Percentiles rank a stretch among this genome's conserved stretches.
Conservation (phyloP, 345 rosid genomes). For the Hibiscus mutabilis region DNA sequence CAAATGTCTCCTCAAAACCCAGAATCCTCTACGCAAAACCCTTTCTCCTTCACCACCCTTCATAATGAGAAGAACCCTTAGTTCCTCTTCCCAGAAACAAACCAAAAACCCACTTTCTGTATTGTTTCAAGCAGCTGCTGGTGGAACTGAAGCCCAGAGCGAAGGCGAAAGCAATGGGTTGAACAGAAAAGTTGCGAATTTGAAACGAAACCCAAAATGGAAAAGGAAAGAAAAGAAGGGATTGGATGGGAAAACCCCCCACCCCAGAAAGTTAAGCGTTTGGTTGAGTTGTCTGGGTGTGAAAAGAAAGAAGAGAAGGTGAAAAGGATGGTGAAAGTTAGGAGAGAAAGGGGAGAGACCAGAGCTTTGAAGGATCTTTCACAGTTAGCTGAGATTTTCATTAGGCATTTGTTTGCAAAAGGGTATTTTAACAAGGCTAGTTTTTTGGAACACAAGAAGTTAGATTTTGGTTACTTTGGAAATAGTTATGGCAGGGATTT, state of each 20-base stretch:
- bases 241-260: neutral
- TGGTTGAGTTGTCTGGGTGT: conserved; percentile 20
- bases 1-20: conserved; percentile 16
- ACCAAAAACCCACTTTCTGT: conserved; percentile 31
- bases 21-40: conserved; percentile 15
- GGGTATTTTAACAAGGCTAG: conserved; percentile 68
- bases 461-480: conserved; percentile 46
- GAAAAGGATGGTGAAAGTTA: neutral
- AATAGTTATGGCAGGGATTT: conserved; percentile 50
- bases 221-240: neutral
- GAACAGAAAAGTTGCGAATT: conserved; percentile 34
- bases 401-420: conserved; percentile 41
- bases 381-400: conserved; percentile 37
- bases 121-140: conserved; percentile 47
- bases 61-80: conserved; percentile 21
- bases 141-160: conserved; percentile 15
- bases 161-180: conserved; percentile 20
- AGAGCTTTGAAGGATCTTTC: conserved; percentile 50
- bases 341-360: conserved; percentile 7
- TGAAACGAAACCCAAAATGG: conserved; percentile 21
- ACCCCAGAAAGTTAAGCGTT: conserved; percentile 14
- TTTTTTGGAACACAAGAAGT: conserved; percentile 34
- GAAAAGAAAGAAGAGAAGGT: neutral
- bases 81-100: conserved; percentile 16
- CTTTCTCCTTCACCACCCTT: conserved; percentile 6